Evolutionary conservation across 2,329 filamentous ascomycete genomes (phyloP), one percentile per base, ranked within the genome.

Genomic region (Pyrenochaeta sp.): DNA sequence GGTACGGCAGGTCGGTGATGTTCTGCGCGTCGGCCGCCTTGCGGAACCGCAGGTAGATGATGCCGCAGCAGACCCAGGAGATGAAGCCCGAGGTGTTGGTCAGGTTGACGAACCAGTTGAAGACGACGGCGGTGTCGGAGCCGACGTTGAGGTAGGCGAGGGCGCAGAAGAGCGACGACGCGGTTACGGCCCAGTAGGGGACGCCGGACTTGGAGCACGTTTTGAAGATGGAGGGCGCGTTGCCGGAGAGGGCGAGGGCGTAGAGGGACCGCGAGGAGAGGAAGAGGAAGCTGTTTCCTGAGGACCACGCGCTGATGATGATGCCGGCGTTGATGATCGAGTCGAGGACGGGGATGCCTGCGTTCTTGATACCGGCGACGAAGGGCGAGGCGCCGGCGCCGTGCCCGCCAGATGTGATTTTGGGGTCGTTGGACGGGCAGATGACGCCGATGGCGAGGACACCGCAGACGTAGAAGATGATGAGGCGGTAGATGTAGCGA

Each of bases 101-200:
- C 41, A 90, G 79, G 65, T 87, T 88, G 57, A 84, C 79, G 64
- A 90, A 87, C 84, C 86, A 90, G 38, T 76, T 78, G 67, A 89
- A 90, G 6, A 79, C 67, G 10, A 75, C 71, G 11, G 72, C 67
- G 4, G 72, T 72, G 32, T 63, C 71, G 37, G 65, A 74, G 9
- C 68, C 74, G 14, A 76, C 72, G 48, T 78, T 79, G 10, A 81
- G 68, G 51, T 80, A 81, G 2, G 76, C 74, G 10, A 81, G 72
- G 0, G 64, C 63, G 17, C 71, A 72, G 60, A 79, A 78, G 7
- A 76, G 59, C 1, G 72, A 68, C 3, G 73, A 74, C 9, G 64
- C 67, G 0, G 54, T 60, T 15, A 81, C 77, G 3, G 77, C 77
- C 37, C 68, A 68, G 50, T 79, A 78, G 0, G 80, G 80, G 0